Evolutionary conservation across 2,329 filamentous ascomycete species (phyloP), one percentile per base, ranked within the genome.

Genomic region (Thelonectria rubi): DNA sequence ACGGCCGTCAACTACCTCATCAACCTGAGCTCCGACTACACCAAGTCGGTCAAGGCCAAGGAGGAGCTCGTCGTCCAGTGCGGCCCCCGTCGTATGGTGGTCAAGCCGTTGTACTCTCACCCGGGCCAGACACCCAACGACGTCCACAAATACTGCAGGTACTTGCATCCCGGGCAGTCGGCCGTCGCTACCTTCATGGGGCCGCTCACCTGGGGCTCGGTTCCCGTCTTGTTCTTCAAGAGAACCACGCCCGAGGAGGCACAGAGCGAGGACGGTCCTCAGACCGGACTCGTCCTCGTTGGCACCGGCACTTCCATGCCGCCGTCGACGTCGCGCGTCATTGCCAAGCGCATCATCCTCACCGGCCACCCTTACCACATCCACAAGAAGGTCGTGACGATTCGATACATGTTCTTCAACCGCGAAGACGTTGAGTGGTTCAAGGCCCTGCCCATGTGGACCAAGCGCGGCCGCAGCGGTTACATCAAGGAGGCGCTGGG

Each of bases 391-490:
- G 84, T 99, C 21, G 95, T 99, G 62, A 99, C 96, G 1, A 90
- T 99, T 48, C 90, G 95, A 30, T 99, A 99, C 85, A 99, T 99
- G 96, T 99, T 99, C 85, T 99, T 99, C 88, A 96, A 94, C 82
- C 84, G 91, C 50, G 92, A 94, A 72, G 96, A 99, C 68, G 92
- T 99, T 32, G 88, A 91, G 69, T 99, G 95, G 94, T 99, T 98
- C 86, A 97, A 97, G 82, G 94, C 94, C 1, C 77, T 99, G 74
- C 94, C 95, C 62, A 79, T 99, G 65, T 99, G 94, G 94, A 99
- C 95, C 5, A 92, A 88, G 80, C 82, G 94, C 30, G 95, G 95
- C 7, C 84, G 95, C 64, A 92, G 88, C 68, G 95, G 95, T 9
- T 97, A 89, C 76, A 88, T 99, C 82, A 97, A 97, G 83, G 95